Evolutionary conservation across 2,329 filamentous ascomycete species (phyloP), one percentile per base, ranked within the genome.

Genomic region (Fusarium sp.): DNA sequence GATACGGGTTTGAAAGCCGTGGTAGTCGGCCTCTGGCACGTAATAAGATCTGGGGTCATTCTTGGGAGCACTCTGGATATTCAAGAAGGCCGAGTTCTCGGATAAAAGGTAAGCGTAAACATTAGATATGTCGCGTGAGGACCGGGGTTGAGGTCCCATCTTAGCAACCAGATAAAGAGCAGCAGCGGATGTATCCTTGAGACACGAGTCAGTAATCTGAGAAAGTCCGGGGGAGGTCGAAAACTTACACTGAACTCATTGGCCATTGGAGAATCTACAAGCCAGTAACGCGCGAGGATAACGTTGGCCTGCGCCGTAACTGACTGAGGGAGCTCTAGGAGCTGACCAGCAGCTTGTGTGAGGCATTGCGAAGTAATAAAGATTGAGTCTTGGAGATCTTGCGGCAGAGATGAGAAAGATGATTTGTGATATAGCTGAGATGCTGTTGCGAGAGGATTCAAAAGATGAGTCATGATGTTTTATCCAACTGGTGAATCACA

Each of bases 271-370:
- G 80, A 88, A 77, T 83, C 86, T 27, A 84, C 79, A 25, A 94
- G 83, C 91, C 92, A 97, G 81, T 94, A 96, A 16, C 95, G 88
- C 54, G 91, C 91, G 34, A 97, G 88, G 1, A 96, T 81, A 43
- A 98, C 89, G 76, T 95, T 93, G 5, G 95, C 93, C 76, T 94
- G 92, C 7, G 94, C 92, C 42, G 96, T 93, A 42, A 93, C 89
- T 73, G 94, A 93, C 78, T 97, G 94, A 9, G 94, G 92, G 42
- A 98, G 85, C 50, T 93, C 89, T 5, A 99, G 86, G 20, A 98
- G 87, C 53, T 97, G 86, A 30, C 93, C 93, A 14, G 92, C 92
- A 24, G 91, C 89, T 80, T 96, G 93, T 5, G 91, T 93, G 45
- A 95, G 87, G 73, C 88, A 88, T 77, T 92, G 90, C 38, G 91